These are phyloP conservation scores for Paradendryphiella salina DNA, from an alignment of 2,329 filamentous ascomycete species.

Conservation along the genomic window DNA sequence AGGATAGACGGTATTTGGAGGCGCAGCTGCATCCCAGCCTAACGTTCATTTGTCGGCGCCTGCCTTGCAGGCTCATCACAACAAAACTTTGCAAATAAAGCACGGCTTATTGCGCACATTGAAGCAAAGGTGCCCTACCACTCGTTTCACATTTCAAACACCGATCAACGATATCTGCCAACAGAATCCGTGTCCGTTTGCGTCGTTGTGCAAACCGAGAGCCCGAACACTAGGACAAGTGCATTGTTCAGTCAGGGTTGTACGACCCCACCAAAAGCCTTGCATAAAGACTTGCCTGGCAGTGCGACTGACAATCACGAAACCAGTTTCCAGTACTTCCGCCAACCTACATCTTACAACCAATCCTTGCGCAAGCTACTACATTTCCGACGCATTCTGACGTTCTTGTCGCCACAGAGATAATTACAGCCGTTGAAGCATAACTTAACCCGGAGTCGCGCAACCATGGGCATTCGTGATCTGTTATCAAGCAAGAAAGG, in stretches of 20 bases:
- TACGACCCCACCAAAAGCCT: constrained; percentile 14
- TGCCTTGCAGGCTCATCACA: not conserved
- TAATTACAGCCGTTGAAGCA: constrained; percentile 8
- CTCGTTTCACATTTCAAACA: constrained; percentile 1
- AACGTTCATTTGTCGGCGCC: not conserved
- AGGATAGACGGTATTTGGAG: no score
- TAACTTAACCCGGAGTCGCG: no score
- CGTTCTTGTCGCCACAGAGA: constrained; percentile 1
- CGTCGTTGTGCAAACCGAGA: constrained; percentile 1
- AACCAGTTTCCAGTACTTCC: constrained; percentile 9
- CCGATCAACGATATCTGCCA: not conserved
- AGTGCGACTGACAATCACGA: constrained; percentile 8
- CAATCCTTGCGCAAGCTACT: constrained; percentile 9
- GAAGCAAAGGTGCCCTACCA: not conserved
- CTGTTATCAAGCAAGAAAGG: no score
- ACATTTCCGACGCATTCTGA: constrained; percentile 13
- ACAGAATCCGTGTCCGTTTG: constrained; percentile 8
- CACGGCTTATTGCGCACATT: constrained; percentile 2
- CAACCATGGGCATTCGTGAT: no score
- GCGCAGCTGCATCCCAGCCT: not conserved
- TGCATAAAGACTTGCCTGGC: constrained; percentile 4
- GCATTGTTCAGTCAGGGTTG: constrained; percentile 1
- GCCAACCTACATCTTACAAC: constrained; percentile 16
- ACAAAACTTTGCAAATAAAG: constrained; percentile 7
- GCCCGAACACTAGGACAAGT: not conserved